These are phyloP conservation scores for Aspergillus cejpii DNA, from an alignment of 2,329 filamentous ascomycete species.

Conservation along the genomic window DNA sequence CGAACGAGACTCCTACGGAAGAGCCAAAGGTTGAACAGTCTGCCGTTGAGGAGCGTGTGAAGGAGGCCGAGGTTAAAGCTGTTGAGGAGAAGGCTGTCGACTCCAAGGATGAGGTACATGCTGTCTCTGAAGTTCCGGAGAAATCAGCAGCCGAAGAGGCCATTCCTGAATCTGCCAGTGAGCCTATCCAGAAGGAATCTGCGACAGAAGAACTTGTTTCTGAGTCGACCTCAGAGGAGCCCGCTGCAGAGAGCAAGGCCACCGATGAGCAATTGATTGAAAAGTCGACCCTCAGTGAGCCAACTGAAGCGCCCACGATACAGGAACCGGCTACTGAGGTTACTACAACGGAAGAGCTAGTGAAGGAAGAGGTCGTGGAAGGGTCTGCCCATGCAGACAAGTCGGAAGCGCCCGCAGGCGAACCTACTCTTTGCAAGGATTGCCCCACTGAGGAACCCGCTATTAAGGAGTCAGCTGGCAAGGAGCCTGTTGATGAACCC, in stretches of 20 bases:
- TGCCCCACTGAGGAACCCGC: conserved; percentile 3
- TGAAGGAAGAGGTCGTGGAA: not conserved
- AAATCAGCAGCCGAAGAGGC: not conserved
- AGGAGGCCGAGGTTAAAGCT: not conserved
- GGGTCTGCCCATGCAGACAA: not conserved
- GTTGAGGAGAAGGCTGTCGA: not conserved
- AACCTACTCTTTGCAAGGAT: conserved; percentile 1
- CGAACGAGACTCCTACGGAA: not conserved
- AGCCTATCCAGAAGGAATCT: conserved; percentile 6
- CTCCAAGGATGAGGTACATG: not conserved
- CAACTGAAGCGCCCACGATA: conserved; percentile 3
- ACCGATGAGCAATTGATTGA: conserved; percentile 12
- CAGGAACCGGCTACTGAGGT: conserved; percentile 8
- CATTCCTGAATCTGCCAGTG: not conserved
- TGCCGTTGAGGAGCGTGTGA: not conserved
- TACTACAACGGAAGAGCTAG: conserved; percentile 3
- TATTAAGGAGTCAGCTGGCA: conserved; percentile 6
- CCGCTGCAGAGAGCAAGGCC: not conserved
- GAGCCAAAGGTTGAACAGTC: not conserved
- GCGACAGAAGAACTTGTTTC: conserved; percentile 3
- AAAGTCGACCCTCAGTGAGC: conserved; percentile 4
- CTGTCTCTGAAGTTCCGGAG: not conserved
- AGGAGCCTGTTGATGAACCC: conserved; percentile 6
- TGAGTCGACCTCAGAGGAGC: not conserved
- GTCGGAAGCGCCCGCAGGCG: conserved; percentile 3